Conservation (phyloP, 1,284 basidiomycete species). For the Ustilago vetiveriae region DNA sequence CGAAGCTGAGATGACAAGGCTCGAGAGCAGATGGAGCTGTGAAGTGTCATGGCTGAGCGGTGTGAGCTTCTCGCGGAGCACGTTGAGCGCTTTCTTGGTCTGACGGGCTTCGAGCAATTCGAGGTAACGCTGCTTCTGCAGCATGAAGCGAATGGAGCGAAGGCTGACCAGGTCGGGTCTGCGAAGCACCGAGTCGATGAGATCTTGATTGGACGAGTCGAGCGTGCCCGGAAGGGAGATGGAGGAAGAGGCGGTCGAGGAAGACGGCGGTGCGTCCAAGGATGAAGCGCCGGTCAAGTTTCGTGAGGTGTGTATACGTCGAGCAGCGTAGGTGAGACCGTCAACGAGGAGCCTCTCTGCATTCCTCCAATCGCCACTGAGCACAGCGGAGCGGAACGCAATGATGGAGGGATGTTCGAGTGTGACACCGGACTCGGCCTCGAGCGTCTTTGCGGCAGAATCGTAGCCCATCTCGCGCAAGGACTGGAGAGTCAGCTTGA, state of each 20-base stretch:
- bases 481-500: constrained; percentile 88
- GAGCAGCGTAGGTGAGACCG: constrained; percentile 53
- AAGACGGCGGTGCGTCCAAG: constrained; percentile 13
- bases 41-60: constrained; percentile 69
- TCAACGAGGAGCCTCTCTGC: constrained; percentile 78
- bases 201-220: constrained; percentile 16
- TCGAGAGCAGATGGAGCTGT: constrained; percentile 56
- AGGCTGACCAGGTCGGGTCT: constrained; percentile 42
- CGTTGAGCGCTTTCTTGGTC: constrained; percentile 82
- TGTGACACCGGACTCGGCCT: constrained; percentile 89
- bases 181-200: constrained; percentile 51
- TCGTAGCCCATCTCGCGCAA: constrained; percentile 90
- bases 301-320: constrained; percentile 33
- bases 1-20: constrained; percentile 56
- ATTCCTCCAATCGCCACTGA: constrained; percentile 84
- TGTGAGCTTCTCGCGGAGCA: constrained; percentile 86
- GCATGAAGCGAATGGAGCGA: constrained; percentile 79
- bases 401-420: constrained; percentile 83
- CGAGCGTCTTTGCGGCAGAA: constrained; percentile 88
- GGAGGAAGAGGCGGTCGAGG: constrained; percentile 22
- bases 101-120: constrained; percentile 87
- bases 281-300: not conserved
- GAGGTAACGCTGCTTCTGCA: constrained; percentile 94
- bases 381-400: constrained; percentile 82
- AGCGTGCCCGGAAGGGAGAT: constrained; percentile 7